Evolutionary conservation across 352 stramenopile species (phyloP).

Genomic region (Globisporangium perplexum): DNA sequence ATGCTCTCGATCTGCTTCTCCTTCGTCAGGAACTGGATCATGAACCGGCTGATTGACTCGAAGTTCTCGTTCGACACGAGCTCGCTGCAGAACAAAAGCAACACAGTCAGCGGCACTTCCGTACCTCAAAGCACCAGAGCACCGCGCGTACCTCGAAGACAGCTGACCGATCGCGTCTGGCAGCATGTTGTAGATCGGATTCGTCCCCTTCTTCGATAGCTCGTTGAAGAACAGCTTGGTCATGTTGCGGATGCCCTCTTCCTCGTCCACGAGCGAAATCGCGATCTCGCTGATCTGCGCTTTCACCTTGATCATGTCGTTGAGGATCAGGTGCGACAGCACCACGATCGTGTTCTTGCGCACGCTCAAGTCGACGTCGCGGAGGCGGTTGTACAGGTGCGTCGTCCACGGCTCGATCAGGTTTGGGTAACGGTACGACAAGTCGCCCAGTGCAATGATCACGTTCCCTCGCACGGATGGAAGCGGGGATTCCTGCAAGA

Average conservation of each 20-base stretch:
- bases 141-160: constrained; percentile 46
- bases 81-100: constrained; percentile 25
- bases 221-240: constrained; percentile 96
- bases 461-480: constrained; percentile 92
- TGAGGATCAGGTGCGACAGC: constrained; percentile 98
- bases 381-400: constrained; percentile 92
- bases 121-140: not conserved
- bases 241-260: constrained; percentile 90
- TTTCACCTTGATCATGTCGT: constrained; percentile 99
- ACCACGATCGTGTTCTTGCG: constrained; percentile 97
- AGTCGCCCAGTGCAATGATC: constrained; percentile 95
- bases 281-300: constrained; percentile 94
- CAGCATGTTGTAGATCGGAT: constrained; percentile 99
- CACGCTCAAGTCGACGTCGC: constrained; percentile 88
- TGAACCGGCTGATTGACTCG: constrained; percentile 92
- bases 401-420: constrained; percentile 97
- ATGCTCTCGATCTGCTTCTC: constrained; percentile 89
- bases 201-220: constrained; percentile 94
- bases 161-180: constrained; percentile 95
- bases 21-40: constrained; percentile 97
- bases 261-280: constrained; percentile 93
- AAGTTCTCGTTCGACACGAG: constrained; percentile 89
- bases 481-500: constrained; percentile 69
- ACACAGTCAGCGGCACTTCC: constrained; percentile 2
- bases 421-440: constrained; percentile 98